Base-by-base conservation (phyloP, 208 protist genomes). In the Histomonas meleagridis region DNA sequence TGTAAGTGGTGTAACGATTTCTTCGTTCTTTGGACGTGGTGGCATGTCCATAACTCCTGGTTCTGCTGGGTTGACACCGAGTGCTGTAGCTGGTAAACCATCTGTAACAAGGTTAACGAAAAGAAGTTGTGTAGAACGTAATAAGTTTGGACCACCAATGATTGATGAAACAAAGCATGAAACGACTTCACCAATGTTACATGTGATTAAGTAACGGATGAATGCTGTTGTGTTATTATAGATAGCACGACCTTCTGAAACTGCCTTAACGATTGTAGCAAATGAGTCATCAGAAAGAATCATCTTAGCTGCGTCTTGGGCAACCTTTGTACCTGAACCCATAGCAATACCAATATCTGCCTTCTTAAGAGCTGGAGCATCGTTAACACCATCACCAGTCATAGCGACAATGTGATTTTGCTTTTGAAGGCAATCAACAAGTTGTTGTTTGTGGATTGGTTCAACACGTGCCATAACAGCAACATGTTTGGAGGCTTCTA, bases 21-120 rank as follows among this genome's bases (percentile, higher is more conserved):
- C 76, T 32, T 95, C 94, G 35, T 94, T 62, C 40, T 51, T 38
- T 12, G 72, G 23, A 92, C 95, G 93, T 35, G 95, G 95, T 48
- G 93, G 92, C 26, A 79, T 16, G 35, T 57, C 14, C 95, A 96
- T 96, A 90, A 96, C 94, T 91, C 95, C 92, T 28, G 70, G 28
- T 69, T 95, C 94, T 21, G 94, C 91, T 46, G 91, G 91, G 92
- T 96, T 95, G 94, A 98, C 98, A 51, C 96, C 96, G 53, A 99
- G 95, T 18, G 97, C 96, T 18, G 96, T 98, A 70, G 97, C 97
- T 16, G 97, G 97, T n/a, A 97, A 95, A n/a, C 97, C 97, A 93
- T 98, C 97, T n/a, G 97, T 99, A 62, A 99, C 97, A 28, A 99
- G 95, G 94, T 99, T 99, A 21, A 99, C 97, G 97, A 97, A 99